Percentiles rank a stretch among this genome's conserved stretches.
Conservation (phyloP, 345 rosid species). For the Lepidium sativum region DNA sequence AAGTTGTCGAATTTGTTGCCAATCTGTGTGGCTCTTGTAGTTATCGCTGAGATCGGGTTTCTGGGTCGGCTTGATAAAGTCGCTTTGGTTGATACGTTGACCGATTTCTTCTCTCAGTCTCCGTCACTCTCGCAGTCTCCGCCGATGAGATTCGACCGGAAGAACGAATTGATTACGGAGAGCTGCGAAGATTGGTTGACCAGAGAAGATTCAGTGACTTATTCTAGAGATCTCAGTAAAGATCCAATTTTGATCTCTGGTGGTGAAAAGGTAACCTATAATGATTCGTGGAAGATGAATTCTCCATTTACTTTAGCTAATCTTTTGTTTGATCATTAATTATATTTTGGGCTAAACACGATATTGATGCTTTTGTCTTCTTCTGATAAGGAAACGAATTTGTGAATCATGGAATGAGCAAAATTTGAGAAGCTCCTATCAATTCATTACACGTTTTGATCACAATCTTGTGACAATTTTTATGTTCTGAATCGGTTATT, state of each 20-base stretch:
- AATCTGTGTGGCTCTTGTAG: constrained; percentile 54
- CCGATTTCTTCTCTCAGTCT: constrained; percentile 43
- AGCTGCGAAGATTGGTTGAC: constrained; percentile 76
- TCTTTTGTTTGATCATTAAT: background rate
- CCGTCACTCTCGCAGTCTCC: background rate
- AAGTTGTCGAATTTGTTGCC: constrained; percentile 59
- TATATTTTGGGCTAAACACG: background rate
- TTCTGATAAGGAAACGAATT: background rate
- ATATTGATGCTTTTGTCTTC: background rate
- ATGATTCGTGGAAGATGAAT: no score
- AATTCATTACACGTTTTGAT: background rate
- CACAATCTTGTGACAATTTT: background rate
- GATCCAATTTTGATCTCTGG: constrained; percentile 64
- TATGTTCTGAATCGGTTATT: background rate
- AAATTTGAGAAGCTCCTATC: background rate
- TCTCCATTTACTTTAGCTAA: background rate
- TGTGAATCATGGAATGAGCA: background rate
- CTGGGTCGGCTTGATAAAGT: constrained; percentile 74
- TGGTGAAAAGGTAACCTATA: constrained; percentile 34
- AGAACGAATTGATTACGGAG: constrained; percentile 18
- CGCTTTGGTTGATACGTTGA: constrained; percentile 59
- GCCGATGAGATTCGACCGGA: constrained; percentile 1
- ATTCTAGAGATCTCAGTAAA: constrained; percentile 64
- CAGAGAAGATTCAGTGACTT: constrained; percentile 52
- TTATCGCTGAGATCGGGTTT: constrained; percentile 65